phyloP scores from a whole-genome alignment of 495 filamentous ascomycete species.

The Tuber borchii region DNA sequence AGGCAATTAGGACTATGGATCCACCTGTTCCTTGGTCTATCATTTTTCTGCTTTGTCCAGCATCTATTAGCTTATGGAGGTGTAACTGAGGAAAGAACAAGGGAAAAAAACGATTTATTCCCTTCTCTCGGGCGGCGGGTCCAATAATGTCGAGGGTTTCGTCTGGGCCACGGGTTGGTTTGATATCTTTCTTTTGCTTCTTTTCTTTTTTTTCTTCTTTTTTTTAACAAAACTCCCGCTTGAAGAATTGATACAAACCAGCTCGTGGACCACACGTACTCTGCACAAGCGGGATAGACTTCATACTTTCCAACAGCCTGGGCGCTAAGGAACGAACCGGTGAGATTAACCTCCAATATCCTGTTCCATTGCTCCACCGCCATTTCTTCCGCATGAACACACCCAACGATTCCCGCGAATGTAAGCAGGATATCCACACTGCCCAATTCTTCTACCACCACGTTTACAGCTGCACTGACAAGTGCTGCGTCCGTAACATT shows the following conservation, averaged over 20 bases:
- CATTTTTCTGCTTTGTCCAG: conserved; percentile 35
- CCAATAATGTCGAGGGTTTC: not conserved
- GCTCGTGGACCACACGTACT: conserved; percentile 23
- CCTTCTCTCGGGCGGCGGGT: not conserved
- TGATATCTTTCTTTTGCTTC: not conserved
- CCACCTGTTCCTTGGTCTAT: conserved; percentile 46
- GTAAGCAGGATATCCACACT: conserved; percentile 55
- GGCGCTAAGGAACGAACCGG: conserved; percentile 61
- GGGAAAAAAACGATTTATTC: not conserved
- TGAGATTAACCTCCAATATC: conserved; percentile 62
- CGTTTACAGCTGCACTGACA: conserved; percentile 47
- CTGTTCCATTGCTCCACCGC: conserved; percentile 52
- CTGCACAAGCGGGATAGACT: conserved; percentile 41
- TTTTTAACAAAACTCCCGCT: not conserved
- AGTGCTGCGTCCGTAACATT: conserved; percentile 56
- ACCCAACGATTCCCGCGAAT: conserved; percentile 64
- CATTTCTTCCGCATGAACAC: conserved; percentile 54
- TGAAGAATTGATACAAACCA: not conserved
- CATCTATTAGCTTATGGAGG: not conserved
- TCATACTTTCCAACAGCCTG: conserved; percentile 57
- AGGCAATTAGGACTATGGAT: conserved; percentile 60
- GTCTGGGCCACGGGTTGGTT: not conserved
- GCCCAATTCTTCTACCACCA: conserved; percentile 46
- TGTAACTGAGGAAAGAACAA: not conserved
- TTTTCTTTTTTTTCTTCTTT: not conserved